Base-by-base conservation (phyloP, 2,329 filamentous ascomycete genomes). In the Venturia pyrina region DNA sequence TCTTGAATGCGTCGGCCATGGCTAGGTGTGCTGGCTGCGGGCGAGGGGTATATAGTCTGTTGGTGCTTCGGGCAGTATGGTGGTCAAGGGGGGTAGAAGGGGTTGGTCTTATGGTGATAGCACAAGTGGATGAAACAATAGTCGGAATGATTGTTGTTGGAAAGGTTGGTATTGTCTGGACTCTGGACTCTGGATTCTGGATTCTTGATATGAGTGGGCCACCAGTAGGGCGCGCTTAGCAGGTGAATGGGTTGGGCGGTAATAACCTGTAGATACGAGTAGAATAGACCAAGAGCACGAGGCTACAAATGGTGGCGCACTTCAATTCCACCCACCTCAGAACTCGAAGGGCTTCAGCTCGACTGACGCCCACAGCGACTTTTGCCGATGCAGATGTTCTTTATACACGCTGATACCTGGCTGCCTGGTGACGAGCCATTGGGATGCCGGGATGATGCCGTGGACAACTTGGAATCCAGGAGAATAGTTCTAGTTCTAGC, bases 1-100 rank as follows among this genome's bases (percentile, higher is more conserved):
- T 81, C 75, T 86, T 83, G 78, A 88, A 87, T 65, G 79, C 78
- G 74, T 87, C 84, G 69, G 82, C 81, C 82, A 87, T 87, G 32
- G 17, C 28, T 21, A 46, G 17, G 11, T 17, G 24, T 24, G 21
- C 24, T 44, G 59, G 53, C 53, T 59, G 53, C 32, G n/a, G 13
- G 50, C 50, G 50, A 57, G 50, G 24, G 50, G 53, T 59, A 37
- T 57, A 34, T 6, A 34, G 32, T n/a, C 4, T 37, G 28, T 10
- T 2, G 28, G 53, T 15, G 53, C 53, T 32, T 40, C 11, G 1
- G 53, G 28, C 32, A 59, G 8, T 37, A 19, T 37, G 53, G 53
- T 59, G 53, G 53, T 37, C 32, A 59, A 32, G 32, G 53, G 37
- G 53, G 48, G 32, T 17, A 11, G 53, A 56, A 34, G 53, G 2